Evolutionary conservation across 176 grass and related monocot genomes (phyloP), one percentile per base, ranked within the genome.

Genomic region (Oryza rufipogon): DNA sequence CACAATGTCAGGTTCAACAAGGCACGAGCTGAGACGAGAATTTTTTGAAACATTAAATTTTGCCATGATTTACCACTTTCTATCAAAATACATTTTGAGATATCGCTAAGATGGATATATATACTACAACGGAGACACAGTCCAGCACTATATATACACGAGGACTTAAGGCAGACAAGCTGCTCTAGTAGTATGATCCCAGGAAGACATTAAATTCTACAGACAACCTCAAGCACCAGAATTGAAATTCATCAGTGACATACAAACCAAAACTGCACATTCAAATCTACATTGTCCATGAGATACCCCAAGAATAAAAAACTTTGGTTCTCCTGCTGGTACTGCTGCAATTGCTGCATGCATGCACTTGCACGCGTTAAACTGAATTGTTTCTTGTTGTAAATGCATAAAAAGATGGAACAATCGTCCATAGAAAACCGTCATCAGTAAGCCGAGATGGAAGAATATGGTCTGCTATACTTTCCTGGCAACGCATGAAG

Each of bases 201-300:
- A 38, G 42, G 61, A 13, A 49, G 45, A 56, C 28, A 75, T 6
- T 11, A 54, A 68, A 10, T 68, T 22, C 12, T 54, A 56, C 14
- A 68, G 32, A 19, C 65, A 23, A 9, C 65, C 73, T 68, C 78
- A 47, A 69, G 45, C 77, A 74, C 30, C 77, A 87, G 68, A n/a
- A n/a, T n/a, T n/a, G n/a, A n/a, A n/a, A 38, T 19, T 60, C 17
- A 3, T 10, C 15, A 28, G 19, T 11, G 74, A 75, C 70, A 25
- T 17, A 25, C 11, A 19, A 33, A 66, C 36, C 67, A 67, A 33
- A 3, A 44, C 9, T 44, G 42, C 42, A 68, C 42, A 68, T 32
- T 15, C 23, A 54, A 87, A 76, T 51, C 48, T 83, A 66, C 71
- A 66, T 23, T 44, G 9, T 44, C 42, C 42, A 44, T 44, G 42